These are phyloP conservation scores for Neurospora sp. DNA, from an alignment of 495 filamentous ascomycete genomes.

Conservation along the genomic window DNA sequence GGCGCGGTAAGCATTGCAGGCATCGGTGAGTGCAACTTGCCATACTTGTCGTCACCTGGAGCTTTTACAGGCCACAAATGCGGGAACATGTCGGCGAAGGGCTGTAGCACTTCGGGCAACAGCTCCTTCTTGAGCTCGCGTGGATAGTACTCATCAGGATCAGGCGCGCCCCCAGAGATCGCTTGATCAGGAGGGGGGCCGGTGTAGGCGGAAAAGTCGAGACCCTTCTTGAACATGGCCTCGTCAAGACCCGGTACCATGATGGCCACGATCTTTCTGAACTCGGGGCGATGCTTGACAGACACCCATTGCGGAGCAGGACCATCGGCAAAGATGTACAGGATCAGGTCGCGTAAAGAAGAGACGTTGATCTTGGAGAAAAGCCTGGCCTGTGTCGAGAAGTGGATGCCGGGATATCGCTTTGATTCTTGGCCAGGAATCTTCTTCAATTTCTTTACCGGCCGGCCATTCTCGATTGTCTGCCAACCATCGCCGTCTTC, in stretches of 20 bases:
- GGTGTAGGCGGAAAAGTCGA: slow-evolving; percentile 40
- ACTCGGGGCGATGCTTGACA: slow-evolving; percentile 60
- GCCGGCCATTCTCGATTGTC: slow-evolving; percentile 36
- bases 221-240: slow-evolving; percentile 72
- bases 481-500: slow-evolving; percentile 33
- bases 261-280: slow-evolving; percentile 79
- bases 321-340: slow-evolving; percentile 89
- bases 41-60: slow-evolving; percentile 71
- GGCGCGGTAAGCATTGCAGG: slow-evolving; percentile 63
- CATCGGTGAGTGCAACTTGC: slow-evolving; percentile 74
- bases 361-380: slow-evolving; percentile 64
- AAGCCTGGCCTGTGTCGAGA: slow-evolving; percentile 57
- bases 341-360: slow-evolving; percentile 67
- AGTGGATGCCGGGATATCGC: slow-evolving; percentile 66
- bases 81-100: slow-evolving; percentile 71
- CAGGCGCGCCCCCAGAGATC: slow-evolving; percentile 26
- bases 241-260: slow-evolving; percentile 90
- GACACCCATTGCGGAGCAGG: slow-evolving; percentile 77
- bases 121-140: slow-evolving; percentile 47
- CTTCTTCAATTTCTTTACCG: slow-evolving; percentile 51
- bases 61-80: slow-evolving; percentile 84
- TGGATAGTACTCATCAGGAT: slow-evolving; percentile 65
- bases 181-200: slow-evolving; percentile 21
- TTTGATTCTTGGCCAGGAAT: slow-evolving; percentile 35
- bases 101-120: slow-evolving; percentile 54